Evolutionary conservation across 192 early-diverging fungal genomes (phyloP).

Genomic region (Cladochytrium replicatum): DNA sequence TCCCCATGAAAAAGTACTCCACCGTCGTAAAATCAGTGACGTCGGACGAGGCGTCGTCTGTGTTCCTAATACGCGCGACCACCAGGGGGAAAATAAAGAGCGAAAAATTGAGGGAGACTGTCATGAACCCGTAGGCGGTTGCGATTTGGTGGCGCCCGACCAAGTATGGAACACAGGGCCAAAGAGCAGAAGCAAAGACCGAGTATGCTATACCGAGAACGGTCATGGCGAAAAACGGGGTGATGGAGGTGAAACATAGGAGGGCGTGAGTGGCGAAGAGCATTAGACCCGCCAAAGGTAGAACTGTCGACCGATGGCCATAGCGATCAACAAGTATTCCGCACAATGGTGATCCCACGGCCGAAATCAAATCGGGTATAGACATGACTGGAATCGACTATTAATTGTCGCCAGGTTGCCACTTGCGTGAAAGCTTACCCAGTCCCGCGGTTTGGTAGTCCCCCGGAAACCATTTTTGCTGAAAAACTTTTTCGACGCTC

Average conservation of each 20-base stretch:
- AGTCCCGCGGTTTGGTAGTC: slow-evolving; percentile 45
- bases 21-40: slow-evolving; percentile 10
- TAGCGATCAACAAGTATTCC: slow-evolving; percentile 44
- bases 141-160: slow-evolving; percentile 52
- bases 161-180: slow-evolving; percentile 58
- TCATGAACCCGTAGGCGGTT: slow-evolving; percentile 53
- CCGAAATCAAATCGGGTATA: slow-evolving; percentile 50
- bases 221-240: slow-evolving; percentile 35
- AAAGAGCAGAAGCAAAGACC: slow-evolving; percentile 47
- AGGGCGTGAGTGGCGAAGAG: slow-evolving; percentile 35
- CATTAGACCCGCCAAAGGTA: slow-evolving; percentile 34
- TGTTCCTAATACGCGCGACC: slow-evolving; percentile 45
- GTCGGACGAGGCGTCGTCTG: neutral
- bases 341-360: slow-evolving; percentile 44
- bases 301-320: slow-evolving; percentile 37
- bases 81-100: slow-evolving; percentile 47
- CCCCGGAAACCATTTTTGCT: slow-evolving; percentile 48
- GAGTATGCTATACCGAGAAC: slow-evolving; percentile 48
- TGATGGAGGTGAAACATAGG: slow-evolving; percentile 32
- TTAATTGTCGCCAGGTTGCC: slow-evolving; percentile 1
- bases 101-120: slow-evolving; percentile 49
- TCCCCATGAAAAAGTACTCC: slow-evolving; percentile 17
- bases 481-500: slow-evolving; percentile 29
- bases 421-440: slow-evolving; percentile 24
- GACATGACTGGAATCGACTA: slow-evolving; percentile 36